Conservation (phyloP, 2,329 filamentous ascomycete species). For the Alternaria panax region DNA sequence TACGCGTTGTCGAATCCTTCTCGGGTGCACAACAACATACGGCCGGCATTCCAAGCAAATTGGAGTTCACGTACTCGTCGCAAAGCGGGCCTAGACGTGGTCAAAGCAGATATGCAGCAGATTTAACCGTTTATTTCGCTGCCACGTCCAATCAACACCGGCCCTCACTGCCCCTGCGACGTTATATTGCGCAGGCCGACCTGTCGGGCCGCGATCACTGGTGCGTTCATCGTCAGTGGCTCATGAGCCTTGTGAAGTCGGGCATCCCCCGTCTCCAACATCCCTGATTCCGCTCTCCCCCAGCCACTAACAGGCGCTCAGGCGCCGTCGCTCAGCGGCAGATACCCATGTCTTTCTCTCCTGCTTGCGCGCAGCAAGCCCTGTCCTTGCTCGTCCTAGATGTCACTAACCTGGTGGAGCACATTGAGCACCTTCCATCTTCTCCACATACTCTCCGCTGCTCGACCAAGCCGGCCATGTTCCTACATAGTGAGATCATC, state of each 20-base stretch:
- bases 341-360: constrained; percentile 30
- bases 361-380: constrained; percentile 35
- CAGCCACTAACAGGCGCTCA: constrained; percentile 36
- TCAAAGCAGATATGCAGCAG: constrained; percentile 31
- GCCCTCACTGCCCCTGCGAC: constrained; percentile 33
- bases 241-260: constrained; percentile 26
- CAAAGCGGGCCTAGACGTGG: constrained; percentile 26
- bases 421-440: constrained; percentile 45
- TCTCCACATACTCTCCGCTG: constrained; percentile 49
- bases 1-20: constrained; percentile 20
- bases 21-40: constrained; percentile 27
- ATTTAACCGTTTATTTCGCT: constrained; percentile 47
- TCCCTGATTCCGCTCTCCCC: constrained; percentile 29
- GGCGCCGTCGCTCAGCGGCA: constrained; percentile 28
- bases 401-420: constrained; percentile 38
- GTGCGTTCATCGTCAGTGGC: constrained; percentile 36
- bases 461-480: constrained; percentile 38
- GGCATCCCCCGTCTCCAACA: constrained; percentile 28
- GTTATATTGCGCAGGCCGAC: constrained; percentile 43
- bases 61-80: constrained; percentile 26
- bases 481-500: constrained; percentile 45
- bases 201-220: constrained; percentile 36
- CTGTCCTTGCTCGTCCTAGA: constrained; percentile 38
- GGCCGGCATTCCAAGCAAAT: constrained; percentile 32
- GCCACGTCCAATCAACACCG: constrained; percentile 33